A percentile compares a stretch with the other conserved stretches of the same genome.
phyloP scores from a whole-genome alignment of 1,284 basidiomycete species.

The Cryptococcus floricola region DNA sequence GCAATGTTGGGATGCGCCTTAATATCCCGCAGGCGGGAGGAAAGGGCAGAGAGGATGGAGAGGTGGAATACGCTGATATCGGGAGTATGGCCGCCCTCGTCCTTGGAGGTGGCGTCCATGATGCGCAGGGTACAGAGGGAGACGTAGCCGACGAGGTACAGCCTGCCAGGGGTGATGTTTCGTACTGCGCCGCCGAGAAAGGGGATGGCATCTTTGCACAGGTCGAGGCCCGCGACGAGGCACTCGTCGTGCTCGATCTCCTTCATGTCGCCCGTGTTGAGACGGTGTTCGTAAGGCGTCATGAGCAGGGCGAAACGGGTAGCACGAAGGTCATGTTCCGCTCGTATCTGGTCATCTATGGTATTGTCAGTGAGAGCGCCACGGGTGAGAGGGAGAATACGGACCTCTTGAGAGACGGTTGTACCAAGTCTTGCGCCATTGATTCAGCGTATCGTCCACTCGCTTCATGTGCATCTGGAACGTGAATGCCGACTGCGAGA shows the following conservation, averaged over 20 bases:
- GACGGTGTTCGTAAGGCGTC: conserved; percentile 14
- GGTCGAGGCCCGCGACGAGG: conserved; percentile 8
- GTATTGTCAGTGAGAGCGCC: not conserved
- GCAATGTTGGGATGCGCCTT: conserved; percentile 17
- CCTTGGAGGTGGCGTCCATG: conserved; percentile 9
- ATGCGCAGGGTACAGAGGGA: conserved; percentile 15
- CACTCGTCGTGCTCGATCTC: conserved; percentile 10
- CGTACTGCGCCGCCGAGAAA: conserved; percentile 5
- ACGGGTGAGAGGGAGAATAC: not conserved
- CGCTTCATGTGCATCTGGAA: conserved; percentile 7
- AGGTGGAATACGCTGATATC: conserved; percentile 19
- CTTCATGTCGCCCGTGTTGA: conserved; percentile 7
- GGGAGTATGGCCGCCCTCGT: conserved; percentile 6
- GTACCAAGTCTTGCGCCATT: not conserved
- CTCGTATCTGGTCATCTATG: conserved; percentile 10
- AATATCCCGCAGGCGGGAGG: conserved; percentile 10
- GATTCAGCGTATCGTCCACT: not conserved
- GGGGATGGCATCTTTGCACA: conserved; percentile 15
- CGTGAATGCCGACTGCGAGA: conserved; percentile 2
- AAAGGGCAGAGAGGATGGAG: conserved; percentile 12
- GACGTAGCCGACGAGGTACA: conserved; percentile 17
- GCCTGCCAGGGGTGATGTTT: conserved; percentile 12
- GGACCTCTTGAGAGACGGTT: not conserved
- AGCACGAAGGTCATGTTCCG: conserved; percentile 11
- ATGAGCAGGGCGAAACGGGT: conserved; percentile 16